Conservation (phyloP, 225 moss, liverwort and hornwort species). For the Marchantia paleacea region DNA sequence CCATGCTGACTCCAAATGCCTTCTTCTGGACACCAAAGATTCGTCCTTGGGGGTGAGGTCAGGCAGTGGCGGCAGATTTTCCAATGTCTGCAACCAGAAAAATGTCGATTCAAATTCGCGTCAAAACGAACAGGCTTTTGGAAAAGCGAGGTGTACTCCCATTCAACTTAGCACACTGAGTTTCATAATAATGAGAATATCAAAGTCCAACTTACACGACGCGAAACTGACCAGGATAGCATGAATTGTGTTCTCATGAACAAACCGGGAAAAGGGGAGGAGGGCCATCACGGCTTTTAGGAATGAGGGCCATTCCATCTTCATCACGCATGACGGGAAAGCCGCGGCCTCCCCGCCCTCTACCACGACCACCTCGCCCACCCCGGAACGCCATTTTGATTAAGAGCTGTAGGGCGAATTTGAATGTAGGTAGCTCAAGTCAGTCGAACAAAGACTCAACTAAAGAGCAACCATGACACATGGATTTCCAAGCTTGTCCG, state of each 20-base stretch:
- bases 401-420: not conserved
- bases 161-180: not conserved
- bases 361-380: constrained; percentile 40
- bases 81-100: constrained; percentile 48
- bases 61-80: constrained; percentile 63
- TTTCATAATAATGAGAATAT: not conserved
- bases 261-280: constrained; percentile 55
- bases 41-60: constrained; percentile 58
- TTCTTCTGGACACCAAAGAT: constrained; percentile 59
- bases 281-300: constrained; percentile 48
- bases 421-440: too few species aligned
- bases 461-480: too few species aligned
- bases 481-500: too few species aligned
- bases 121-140: not conserved
- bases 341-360: constrained; percentile 44
- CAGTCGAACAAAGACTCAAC: too few species aligned
- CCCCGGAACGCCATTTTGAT: constrained; percentile 43
- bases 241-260: constrained; percentile 16
- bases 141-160: not conserved
- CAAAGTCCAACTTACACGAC: not conserved
- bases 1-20: constrained; percentile 78
- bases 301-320: constrained; percentile 46
- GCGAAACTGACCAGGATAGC: not conserved
- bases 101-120: constrained; percentile 11
- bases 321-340: constrained; percentile 51